phyloP scores from a whole-genome alignment of 2,329 filamentous ascomycete species.

The Verticillium albo-atrum region DNA sequence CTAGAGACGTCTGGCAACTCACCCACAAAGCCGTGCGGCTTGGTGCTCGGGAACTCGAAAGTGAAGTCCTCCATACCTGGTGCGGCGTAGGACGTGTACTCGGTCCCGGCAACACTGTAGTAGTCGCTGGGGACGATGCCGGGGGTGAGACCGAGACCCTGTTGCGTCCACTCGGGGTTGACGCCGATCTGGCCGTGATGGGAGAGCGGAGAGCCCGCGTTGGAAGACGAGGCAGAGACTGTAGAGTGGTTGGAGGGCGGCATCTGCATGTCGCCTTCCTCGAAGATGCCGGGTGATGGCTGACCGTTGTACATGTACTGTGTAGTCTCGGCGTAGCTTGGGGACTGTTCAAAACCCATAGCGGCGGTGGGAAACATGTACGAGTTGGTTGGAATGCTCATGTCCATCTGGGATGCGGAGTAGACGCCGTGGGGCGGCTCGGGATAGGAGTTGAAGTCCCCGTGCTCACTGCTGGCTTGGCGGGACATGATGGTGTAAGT shows the following conservation, averaged over 20 bases:
- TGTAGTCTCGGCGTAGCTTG: constrained; percentile 40
- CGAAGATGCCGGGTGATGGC: constrained; percentile 45
- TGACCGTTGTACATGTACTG: constrained; percentile 40
- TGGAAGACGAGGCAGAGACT: constrained; percentile 61
- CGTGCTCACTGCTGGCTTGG: constrained; percentile 19
- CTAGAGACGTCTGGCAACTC: constrained; percentile 39
- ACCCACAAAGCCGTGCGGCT: constrained; percentile 50
- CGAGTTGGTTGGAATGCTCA: constrained; percentile 43
- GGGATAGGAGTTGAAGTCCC: constrained; percentile 42
- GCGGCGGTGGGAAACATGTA: constrained; percentile 31
- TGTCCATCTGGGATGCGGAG: constrained; percentile 38
- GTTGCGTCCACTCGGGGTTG: constrained; percentile 54
- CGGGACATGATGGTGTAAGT: constrained; percentile 21
- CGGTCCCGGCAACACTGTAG: constrained; percentile 46
- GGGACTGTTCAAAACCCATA: constrained; percentile 39
- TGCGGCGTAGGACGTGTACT: constrained; percentile 50
- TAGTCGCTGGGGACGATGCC: constrained; percentile 56
- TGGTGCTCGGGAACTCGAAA: constrained; percentile 43
- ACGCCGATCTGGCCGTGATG: constrained; percentile 52
- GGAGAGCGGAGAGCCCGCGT: constrained; percentile 63
- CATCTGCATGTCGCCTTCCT: constrained; percentile 45
- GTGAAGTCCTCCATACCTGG: constrained; percentile 46
- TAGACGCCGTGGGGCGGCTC: constrained; percentile 37
- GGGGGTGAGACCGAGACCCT: constrained; percentile 55
- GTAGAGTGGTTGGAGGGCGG: constrained; percentile 57